Evolutionary conservation across 768 basidiomycete genomes (phyloP).

Genomic region (Astraeus odoratus): DNA sequence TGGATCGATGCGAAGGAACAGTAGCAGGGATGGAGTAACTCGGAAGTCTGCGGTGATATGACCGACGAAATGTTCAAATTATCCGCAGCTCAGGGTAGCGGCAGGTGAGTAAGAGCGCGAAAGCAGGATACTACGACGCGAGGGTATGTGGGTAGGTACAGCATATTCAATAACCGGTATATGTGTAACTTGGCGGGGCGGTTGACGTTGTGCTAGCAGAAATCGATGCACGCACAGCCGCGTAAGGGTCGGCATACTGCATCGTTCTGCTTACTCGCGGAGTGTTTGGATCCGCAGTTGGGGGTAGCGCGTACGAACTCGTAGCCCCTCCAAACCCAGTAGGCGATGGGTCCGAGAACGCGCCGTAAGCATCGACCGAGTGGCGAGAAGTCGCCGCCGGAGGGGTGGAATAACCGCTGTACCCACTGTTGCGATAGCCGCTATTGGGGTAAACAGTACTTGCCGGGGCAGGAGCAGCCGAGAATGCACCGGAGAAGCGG

Average conservation of each 20-base stretch:
- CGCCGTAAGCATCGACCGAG: conserved; percentile 85
- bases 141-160: neutral
- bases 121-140: neutral
- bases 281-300: conserved; percentile 25
- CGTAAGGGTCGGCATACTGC: conserved; percentile 90
- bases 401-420: conserved; percentile 24
- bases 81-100: too few relatives aligned
- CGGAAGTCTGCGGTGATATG: too few relatives aligned
- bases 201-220: conserved; percentile 22
- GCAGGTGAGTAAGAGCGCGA: neutral
- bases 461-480: conserved; percentile 19
- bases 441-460: conserved; percentile 19
- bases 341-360: conserved; percentile 84
- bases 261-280: conserved; percentile 78
- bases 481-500: conserved; percentile 35
- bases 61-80: too few relatives aligned
- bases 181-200: conserved; percentile 48
- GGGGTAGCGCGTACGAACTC: conserved; percentile 27
- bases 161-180: conserved; percentile 45
- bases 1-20: too few relatives aligned
- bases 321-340: conserved; percentile 53
- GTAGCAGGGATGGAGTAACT: too few relatives aligned
- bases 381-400: conserved; percentile 40
- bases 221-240: conserved; percentile 65
- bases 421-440: conserved; percentile 12